Evolutionary conservation across 1,284 basidiomycete species (phyloP).

Genomic region (Fomitiporia mediterranea): DNA sequence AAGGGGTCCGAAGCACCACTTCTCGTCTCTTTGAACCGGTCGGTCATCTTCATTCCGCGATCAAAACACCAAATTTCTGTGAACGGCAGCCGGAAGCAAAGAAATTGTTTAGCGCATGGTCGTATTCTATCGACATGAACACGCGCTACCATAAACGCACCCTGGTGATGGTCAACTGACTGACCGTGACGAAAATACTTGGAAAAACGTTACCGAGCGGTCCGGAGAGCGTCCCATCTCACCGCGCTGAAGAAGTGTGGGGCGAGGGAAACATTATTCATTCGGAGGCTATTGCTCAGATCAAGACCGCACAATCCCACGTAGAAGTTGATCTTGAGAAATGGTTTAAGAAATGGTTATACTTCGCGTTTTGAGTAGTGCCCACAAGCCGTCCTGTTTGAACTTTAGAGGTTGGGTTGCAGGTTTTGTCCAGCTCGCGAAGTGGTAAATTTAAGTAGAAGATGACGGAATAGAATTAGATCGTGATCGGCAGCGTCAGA

Average conservation of each 20-base stretch:
- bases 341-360: too few species aligned
- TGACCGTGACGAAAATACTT: neutral
- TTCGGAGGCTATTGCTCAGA: neutral
- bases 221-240: neutral
- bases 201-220: conserved; percentile 8
- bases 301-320: neutral
- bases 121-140: neutral
- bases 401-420: too few species aligned
- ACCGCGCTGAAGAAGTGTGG: neutral
- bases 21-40: neutral
- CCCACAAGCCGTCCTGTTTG: too few species aligned
- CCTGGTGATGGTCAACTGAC: conserved; percentile 5
- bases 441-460: too few species aligned
- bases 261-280: neutral
- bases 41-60: neutral
- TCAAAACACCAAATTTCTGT: neutral
- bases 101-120: neutral
- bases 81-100: neutral
- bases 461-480: too few species aligned
- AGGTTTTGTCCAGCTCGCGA: too few species aligned
- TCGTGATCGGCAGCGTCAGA: too few species aligned
- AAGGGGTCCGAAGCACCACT: neutral
- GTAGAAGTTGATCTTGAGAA: too few species aligned
- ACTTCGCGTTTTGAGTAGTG: too few species aligned
- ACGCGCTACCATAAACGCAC: neutral